Base-by-base conservation (phyloP, 441 rosid species). In the Populus trichocarpa region DNA sequence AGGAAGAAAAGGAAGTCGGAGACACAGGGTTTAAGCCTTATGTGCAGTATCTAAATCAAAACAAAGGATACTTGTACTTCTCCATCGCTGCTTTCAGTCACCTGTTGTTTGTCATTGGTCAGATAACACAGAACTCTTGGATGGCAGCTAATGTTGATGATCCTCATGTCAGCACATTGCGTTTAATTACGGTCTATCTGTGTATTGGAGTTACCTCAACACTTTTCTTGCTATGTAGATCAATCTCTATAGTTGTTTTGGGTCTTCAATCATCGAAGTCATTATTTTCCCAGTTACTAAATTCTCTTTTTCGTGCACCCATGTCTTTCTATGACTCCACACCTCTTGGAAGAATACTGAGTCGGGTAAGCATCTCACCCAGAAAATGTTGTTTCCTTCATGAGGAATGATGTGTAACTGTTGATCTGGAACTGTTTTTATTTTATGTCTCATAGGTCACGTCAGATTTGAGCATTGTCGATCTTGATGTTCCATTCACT, bases 291-390 rank as follows among this genome's bases (percentile, higher is more conserved):
- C 93, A 91, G 84, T 93, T 97, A 73, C 76, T 95, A 26, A 86
- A 92, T 84, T 95, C 99, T 65, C 97, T 97, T 74, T 97, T 95
- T 76, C 90, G 90, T 35, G 98, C 98, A 7, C 99, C 99, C 38
- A 93, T 95, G 98, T 91, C 96, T 0, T 93, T 97, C 79, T 95
- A 91, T 63, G 99, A 97, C 85, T 95, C 98, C 78, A 97, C 98
- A 0, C 99, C 98, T 65, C 89, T 97, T 20, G 99, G 99, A 81
- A 84, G 99, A 84, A 91, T 97, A 78, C 98, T 97, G 64, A 91
- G 98, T 78, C 89, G 99, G 84, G 99, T 97, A 88, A 61, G 83
- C 71, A 71, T 79, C 78, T 71, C 33, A 8, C 59, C 70, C 46
- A 28, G 32, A 67, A 73, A 78, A 25, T 66, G 33, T 28, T 23